Evolutionary conservation across 2,329 filamentous ascomycete species (phyloP).

Genomic region (Dendrostoma leiphaemia): DNA sequence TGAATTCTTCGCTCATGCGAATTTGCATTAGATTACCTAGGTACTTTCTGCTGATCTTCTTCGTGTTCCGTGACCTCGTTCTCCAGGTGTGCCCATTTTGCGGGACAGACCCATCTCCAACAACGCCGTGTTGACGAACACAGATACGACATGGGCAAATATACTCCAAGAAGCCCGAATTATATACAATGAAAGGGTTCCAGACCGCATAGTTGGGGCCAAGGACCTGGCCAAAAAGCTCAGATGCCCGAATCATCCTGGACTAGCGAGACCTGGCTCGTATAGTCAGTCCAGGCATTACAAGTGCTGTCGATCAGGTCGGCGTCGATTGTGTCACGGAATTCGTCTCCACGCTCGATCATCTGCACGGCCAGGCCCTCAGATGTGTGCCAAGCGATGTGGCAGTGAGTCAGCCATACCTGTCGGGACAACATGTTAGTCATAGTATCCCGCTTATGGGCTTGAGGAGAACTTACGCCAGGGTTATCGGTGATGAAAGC

Average conservation of each 20-base stretch:
- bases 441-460: background rate
- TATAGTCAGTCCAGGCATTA: conserved; percentile 9
- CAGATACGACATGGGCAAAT: too few relatives aligned
- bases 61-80: too few relatives aligned
- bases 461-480: conserved; percentile 18
- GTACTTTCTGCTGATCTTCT: too few relatives aligned
- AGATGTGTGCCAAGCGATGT: conserved; percentile 32
- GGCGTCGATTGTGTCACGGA: conserved; percentile 16
- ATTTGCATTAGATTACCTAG: too few relatives aligned
- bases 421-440: background rate
- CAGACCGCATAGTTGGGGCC: background rate
- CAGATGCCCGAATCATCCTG: conserved; percentile 13
- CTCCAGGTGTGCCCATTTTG: too few relatives aligned
- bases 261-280: background rate
- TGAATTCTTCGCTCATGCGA: too few relatives aligned
- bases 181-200: background rate
- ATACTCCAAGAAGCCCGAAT: background rate
- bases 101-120: too few relatives aligned
- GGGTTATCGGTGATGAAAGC: conserved; percentile 32
- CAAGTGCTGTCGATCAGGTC: conserved; percentile 7
- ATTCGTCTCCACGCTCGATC: conserved; percentile 27
- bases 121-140: too few relatives aligned
- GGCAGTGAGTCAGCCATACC: conserved; percentile 30
- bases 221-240: background rate
- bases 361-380: conserved; percentile 35